Evolutionary conservation across 495 filamentous ascomycete species (phyloP), one percentile per base, ranked within the genome.

Genomic region (Aspergillus sparsus): DNA sequence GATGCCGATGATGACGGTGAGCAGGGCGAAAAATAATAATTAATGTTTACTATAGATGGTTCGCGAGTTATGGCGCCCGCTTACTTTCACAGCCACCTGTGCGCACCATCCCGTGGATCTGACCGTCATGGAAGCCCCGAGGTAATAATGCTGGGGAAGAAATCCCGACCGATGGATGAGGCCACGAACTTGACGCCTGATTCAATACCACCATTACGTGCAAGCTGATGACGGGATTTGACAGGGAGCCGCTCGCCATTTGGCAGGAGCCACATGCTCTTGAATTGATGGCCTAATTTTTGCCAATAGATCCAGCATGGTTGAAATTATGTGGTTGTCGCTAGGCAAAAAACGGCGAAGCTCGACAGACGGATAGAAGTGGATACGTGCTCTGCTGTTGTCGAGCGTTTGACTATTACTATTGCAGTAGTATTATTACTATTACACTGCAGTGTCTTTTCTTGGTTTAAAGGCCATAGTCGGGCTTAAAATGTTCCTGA

Each of bases 401-500:
- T 27, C 21, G 21, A 27, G 21, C 21, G 21, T 27, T 27, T 27
- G 21, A 27, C 21, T 27, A 27, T 27, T 27, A 27, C 21, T 27
- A 27, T 27, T 27, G 21, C 3, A 27, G 21, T 27, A 27, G 8
- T 41, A 41, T 21, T 21, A 16, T 47, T 16, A 41, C 37, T 41
- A 16, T 16, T 21, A 16, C 44, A 18, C n/a, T 42, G 44, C 10
- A 16, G 15, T 41, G 8, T 10, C 16, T 47, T 47, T 21, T 16
- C 16, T 9, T 16, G 15, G 13, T 21, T 8, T 5, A 21, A 9
- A 16, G n/a, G 2, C 44, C 44, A 47, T 18, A 16, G 16, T 18
- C 44, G 15, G 15, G n/a, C 44, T 10, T 47, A 18, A 18, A 16
- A 5, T 47, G 61, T 59, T 52, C 57, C 52, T 59, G 56, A 53